These are phyloP conservation scores for Aspergillus incahuasiensis DNA, from an alignment of 495 filamentous ascomycete genomes.

Conservation along the genomic window DNA sequence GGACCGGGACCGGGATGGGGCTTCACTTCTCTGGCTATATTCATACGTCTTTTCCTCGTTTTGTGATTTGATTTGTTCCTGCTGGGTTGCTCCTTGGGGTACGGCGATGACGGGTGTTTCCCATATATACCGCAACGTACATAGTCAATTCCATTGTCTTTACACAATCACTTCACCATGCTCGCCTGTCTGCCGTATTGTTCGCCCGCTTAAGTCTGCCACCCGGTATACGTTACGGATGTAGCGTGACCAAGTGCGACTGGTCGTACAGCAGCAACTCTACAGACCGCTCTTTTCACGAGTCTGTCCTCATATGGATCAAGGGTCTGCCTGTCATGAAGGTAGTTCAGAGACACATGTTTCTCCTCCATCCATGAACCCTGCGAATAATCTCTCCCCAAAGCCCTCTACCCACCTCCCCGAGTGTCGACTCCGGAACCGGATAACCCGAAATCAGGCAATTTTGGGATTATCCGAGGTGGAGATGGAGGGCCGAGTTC, in stretches of 20 bases:
- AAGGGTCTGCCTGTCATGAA: not conserved
- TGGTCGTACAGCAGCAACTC: not conserved
- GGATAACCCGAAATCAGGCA: not conserved
- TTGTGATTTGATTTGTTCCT: not conserved
- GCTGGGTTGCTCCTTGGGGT: not conserved
- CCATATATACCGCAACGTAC: not conserved
- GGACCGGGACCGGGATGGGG: not conserved
- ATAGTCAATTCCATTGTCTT: not conserved
- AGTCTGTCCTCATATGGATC: not conserved
- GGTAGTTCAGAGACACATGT: not conserved
- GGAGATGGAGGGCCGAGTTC: not conserved
- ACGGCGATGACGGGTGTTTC: not conserved
- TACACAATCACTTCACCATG: not conserved
- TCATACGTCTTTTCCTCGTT: not conserved
- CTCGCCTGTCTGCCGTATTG: not conserved
- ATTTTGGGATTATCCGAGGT: not conserved
- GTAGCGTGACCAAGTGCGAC: not conserved
- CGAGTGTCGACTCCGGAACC: not conserved
- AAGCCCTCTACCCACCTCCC: not conserved
- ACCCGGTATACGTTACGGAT: not conserved
- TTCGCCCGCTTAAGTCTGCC: not conserved
- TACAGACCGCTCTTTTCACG: constrained; percentile 3
- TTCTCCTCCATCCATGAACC: not conserved
- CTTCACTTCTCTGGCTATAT: not conserved
- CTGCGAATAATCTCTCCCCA: not conserved